Evolutionary conservation across 192 early-diverging fungal species (phyloP).

Genomic region (Irineochytrium annulatum): DNA sequence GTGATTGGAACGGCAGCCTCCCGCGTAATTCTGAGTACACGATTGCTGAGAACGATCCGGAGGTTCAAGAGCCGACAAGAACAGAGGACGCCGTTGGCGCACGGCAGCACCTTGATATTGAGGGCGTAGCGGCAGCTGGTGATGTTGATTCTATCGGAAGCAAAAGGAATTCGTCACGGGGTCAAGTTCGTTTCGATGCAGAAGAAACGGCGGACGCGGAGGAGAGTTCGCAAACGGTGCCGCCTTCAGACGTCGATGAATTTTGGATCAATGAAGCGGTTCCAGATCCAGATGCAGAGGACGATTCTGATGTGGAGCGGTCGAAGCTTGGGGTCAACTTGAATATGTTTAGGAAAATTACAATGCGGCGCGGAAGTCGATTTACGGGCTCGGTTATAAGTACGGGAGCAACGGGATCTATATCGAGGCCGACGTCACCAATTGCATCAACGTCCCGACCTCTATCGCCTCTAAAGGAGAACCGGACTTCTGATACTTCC

Average conservation of each 20-base stretch:
- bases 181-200: not conserved
- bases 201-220: too few relatives aligned
- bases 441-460: not conserved
- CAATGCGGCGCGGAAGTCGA: not conserved
- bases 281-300: slow-evolving; percentile 10
- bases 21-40: too few relatives aligned
- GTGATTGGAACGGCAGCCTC: too few relatives aligned
- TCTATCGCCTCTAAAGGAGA: too few relatives aligned
- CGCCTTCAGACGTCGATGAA: not conserved
- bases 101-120: not conserved
- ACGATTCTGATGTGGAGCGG: not conserved
- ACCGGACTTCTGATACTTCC: too few relatives aligned
- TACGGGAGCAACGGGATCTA: not conserved
- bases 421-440: not conserved
- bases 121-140: not conserved
- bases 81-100: not conserved
- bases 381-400: not conserved
- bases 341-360: not conserved
- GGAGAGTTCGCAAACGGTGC: not conserved
- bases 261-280: slow-evolving; percentile 19
- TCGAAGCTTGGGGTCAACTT: too few relatives aligned
- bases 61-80: not conserved
- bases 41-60: not conserved
- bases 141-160: not conserved
- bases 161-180: not conserved